These are phyloP conservation scores for Aspergillus heteromorphus DNA, from an alignment of 495 filamentous ascomycete genomes.

Conservation along the genomic window DNA sequence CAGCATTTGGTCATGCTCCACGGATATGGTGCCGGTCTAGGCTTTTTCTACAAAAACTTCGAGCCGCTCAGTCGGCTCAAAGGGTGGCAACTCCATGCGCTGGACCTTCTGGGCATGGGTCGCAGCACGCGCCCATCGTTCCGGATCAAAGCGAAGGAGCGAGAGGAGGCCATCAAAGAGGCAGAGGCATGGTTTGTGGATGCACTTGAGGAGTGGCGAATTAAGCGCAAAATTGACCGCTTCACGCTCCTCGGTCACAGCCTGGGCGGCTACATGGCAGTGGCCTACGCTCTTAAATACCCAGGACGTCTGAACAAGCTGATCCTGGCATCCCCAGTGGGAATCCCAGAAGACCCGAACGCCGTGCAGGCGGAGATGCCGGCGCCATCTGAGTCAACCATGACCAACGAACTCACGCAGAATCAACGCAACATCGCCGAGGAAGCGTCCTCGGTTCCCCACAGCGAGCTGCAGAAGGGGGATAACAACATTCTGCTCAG, in stretches of 20 bases:
- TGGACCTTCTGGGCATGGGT: slow-evolving; percentile 94
- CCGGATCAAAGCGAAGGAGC: slow-evolving; percentile 73
- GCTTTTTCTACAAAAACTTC: slow-evolving; percentile 98
- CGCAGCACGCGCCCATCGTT: slow-evolving; percentile 81
- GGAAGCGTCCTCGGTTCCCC: slow-evolving; percentile 18
- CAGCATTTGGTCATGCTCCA: slow-evolving; percentile 96
- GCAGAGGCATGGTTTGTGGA: slow-evolving; percentile 97
- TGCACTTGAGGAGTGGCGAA: slow-evolving; percentile 91
- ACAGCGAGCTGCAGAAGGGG: slow-evolving; percentile 31
- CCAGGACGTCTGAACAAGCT: slow-evolving; percentile 91
- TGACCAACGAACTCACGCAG: slow-evolving; percentile 69
- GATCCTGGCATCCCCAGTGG: slow-evolving; percentile 88
- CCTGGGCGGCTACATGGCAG: slow-evolving; percentile 88
- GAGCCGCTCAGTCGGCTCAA: slow-evolving; percentile 69
- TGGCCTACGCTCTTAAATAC: slow-evolving; percentile 94
- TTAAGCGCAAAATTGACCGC: slow-evolving; percentile 78
- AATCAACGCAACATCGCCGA: slow-evolving; percentile 56
- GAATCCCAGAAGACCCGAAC: slow-evolving; percentile 92
- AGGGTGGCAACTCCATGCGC: slow-evolving; percentile 86
- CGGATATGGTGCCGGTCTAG: slow-evolving; percentile 91
- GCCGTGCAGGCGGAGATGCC: slow-evolving; percentile 79
- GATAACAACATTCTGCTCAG: slow-evolving; percentile 58
- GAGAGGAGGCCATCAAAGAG: slow-evolving; percentile 75
- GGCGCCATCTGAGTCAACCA: slow-evolving; percentile 61
- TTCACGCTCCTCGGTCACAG: slow-evolving; percentile 93